Base-by-base conservation (phyloP, 352 stramenopile species). In the Phytophthora multivora region DNA sequence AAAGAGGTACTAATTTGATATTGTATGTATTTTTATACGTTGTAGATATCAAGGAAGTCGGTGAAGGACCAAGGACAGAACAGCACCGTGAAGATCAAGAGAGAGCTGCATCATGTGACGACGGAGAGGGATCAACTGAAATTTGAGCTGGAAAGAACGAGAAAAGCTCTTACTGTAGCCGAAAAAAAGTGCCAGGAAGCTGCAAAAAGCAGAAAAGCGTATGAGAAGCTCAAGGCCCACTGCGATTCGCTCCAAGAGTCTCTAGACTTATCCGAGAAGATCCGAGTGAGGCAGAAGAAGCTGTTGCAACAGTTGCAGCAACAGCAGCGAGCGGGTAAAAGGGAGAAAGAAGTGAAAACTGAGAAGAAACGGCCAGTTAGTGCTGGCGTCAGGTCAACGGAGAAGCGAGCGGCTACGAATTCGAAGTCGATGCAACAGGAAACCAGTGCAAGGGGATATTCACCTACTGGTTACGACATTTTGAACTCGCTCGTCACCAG, bases 231-330 rank as follows among this genome's bases (percentile, higher is more conserved):
- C 30, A 87, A 91, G 42, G 59, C 55, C 2, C 87, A 93, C 38
- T 95, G 85, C 30, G 79, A 83, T 21, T 89, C 80, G 21, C 63
- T 95, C 21, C 83, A 93, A 43, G 71, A 95, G 38, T 93, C 84
- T 7, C 65, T 95, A 6, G 80, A 93, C 13, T 65, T 95, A 31
- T 94, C 85, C 0, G 85, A 95, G 52, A 88, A 78, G 31, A 93
- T 94, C 58, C 73, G 87, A 35, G 50, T 83, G 7, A 63, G 82
- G 0, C 85, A 95, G 52, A 95, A 95, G 69, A 89, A 86, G 48
- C 49, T 93, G 15, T 52, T 95, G 4, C 78, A 90, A 19, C 78
- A 94, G 42, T 63, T 90, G 1, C 83, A 91, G 56, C 41, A 77
- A 13, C 70, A 78, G 19, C 46, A 65, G 19, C 56, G n/a, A 19